Evolutionary conservation across 2,329 filamentous ascomycete genomes (phyloP).

Genomic region (Xylaria arbuscula): DNA sequence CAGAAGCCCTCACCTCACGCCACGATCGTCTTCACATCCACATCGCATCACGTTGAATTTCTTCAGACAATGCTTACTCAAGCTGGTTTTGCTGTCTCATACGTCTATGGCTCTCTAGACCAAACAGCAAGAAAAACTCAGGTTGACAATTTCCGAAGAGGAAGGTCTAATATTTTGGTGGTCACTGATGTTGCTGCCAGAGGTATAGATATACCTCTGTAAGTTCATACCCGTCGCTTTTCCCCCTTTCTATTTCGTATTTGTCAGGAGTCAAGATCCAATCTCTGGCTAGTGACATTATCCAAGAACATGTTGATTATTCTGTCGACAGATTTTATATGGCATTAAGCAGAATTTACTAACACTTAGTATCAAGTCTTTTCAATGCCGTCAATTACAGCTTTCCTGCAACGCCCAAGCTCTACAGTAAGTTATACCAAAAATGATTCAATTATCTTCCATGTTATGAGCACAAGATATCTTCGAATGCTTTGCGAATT

Average conservation of each 20-base stretch:
- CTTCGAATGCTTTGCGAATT: not conserved
- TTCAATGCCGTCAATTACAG: slow-evolving; percentile 99
- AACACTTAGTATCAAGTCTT: slow-evolving; percentile 64
- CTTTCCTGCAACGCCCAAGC: slow-evolving; percentile 95
- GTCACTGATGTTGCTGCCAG: slow-evolving; percentile 96
- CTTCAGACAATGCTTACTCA: slow-evolving; percentile 81
- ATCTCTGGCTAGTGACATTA: not conserved
- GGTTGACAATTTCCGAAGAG: slow-evolving; percentile 87
- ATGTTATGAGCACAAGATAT: not conserved
- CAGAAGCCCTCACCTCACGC: slow-evolving; percentile 88
- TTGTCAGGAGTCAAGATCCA: not conserved
- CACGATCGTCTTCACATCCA: slow-evolving; percentile 82
- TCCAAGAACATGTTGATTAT: not conserved
- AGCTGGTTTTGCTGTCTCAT: slow-evolving; percentile 89
- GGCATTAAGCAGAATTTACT: slow-evolving; percentile 1
- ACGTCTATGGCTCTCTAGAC: slow-evolving; percentile 94
- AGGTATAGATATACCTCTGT: slow-evolving; percentile 90
- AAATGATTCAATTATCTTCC: not conserved
- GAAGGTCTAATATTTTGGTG: slow-evolving; percentile 88
- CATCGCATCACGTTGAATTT: slow-evolving; percentile 93
- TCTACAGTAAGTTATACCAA: slow-evolving; percentile 65
- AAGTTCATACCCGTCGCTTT: slow-evolving; percentile 3
- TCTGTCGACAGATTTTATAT: not conserved
- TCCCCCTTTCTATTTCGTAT: not conserved
- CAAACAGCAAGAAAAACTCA: slow-evolving; percentile 93